Percentiles rank a stretch among this genome's conserved stretches.
These are phyloP conservation scores for Zymoseptoria ardabiliae DNA, from an alignment of 2,329 filamentous ascomycete genomes.

Conservation along the genomic window DNA sequence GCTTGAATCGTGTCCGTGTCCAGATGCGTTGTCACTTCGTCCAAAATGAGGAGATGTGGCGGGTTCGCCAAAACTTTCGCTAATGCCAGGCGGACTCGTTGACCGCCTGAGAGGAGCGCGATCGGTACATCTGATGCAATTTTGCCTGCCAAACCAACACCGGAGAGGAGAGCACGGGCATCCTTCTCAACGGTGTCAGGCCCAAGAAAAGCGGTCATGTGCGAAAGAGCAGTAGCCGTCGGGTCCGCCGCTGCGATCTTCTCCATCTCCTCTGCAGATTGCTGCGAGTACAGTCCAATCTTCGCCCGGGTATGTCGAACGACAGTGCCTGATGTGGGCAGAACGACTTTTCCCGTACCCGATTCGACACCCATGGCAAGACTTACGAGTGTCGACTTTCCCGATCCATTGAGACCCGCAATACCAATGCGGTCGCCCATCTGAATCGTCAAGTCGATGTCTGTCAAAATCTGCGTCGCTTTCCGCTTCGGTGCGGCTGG, in stretches of 20 bases:
- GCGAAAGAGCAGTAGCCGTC: conserved; percentile 55
- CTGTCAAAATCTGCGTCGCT: conserved; percentile 47
- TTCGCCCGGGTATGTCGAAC: conserved; percentile 61
- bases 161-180: conserved; percentile 57
- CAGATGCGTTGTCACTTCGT: conserved; percentile 78
- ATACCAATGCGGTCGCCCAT: conserved; percentile 69
- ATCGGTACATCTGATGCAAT: conserved; percentile 67
- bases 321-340: conserved; percentile 55
- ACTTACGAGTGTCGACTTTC: conserved; percentile 72
- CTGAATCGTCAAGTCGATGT: conserved; percentile 61
- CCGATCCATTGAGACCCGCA: conserved; percentile 70
- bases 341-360: conserved; percentile 23
- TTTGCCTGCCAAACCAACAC: conserved; percentile 63
- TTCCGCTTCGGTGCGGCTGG: conserved; percentile 26
- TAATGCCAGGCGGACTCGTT: conserved; percentile 59
- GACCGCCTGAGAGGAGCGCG: conserved; percentile 68
- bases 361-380: conserved; percentile 53
- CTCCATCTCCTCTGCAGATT: conserved; percentile 65
- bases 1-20: conserved; percentile 75
- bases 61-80: conserved; percentile 60
- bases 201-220: conserved; percentile 52
- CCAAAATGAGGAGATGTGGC: conserved; percentile 67
- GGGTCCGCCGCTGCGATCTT: conserved; percentile 45
- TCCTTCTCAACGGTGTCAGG: conserved; percentile 56
- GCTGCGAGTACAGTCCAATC: conserved; percentile 72